Evolutionary conservation across 2,329 filamentous ascomycete species (phyloP).

Genomic region (Mycogone perniciosa): DNA sequence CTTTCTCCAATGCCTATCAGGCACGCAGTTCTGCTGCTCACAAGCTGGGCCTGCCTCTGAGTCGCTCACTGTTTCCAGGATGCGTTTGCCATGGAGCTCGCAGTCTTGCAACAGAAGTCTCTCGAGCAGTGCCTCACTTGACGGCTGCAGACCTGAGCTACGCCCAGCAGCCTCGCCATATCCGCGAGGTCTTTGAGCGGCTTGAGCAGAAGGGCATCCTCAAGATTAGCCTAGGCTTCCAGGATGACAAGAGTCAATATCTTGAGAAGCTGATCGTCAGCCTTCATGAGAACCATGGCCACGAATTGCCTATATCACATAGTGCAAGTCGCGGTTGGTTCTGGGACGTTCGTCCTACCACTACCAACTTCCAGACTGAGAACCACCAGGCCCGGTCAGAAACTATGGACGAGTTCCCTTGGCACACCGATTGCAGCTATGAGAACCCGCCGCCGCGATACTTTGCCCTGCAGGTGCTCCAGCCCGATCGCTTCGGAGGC

Average conservation of each 20-base stretch:
- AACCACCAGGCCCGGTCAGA: constrained; percentile 33
- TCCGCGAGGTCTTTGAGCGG: constrained; percentile 14
- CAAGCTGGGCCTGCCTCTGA: not conserved
- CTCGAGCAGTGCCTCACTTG: constrained; percentile 9
- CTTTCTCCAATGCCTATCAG: no score
- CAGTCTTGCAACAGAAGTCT: not conserved
- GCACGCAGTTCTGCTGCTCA: not conserved
- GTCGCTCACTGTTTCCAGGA: not conserved
- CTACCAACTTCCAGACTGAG: constrained; percentile 22
- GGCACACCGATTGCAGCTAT: constrained; percentile 41
- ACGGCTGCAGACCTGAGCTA: constrained; percentile 13
- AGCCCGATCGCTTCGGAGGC: constrained; percentile 33
- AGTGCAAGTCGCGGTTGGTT: constrained; percentile 38
- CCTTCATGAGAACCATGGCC: constrained; percentile 28
- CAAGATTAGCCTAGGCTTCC: constrained; percentile 29
- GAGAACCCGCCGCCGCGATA: constrained; percentile 31
- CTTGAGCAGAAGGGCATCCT: constrained; percentile 26
- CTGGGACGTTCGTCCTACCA: constrained; percentile 35
- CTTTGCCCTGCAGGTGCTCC: constrained; percentile 37
- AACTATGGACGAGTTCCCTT: constrained; percentile 37
- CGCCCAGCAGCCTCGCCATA: constrained; percentile 15
- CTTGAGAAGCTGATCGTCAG: constrained; percentile 27
- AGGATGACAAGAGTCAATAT: constrained; percentile 28
- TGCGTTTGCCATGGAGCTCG: not conserved
- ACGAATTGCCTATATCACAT: constrained; percentile 34